Percentiles rank a stretch among this genome's conserved stretches.
phyloP scores from a whole-genome alignment of 176 grass and related monocot species.

The Otatea glauca region DNA sequence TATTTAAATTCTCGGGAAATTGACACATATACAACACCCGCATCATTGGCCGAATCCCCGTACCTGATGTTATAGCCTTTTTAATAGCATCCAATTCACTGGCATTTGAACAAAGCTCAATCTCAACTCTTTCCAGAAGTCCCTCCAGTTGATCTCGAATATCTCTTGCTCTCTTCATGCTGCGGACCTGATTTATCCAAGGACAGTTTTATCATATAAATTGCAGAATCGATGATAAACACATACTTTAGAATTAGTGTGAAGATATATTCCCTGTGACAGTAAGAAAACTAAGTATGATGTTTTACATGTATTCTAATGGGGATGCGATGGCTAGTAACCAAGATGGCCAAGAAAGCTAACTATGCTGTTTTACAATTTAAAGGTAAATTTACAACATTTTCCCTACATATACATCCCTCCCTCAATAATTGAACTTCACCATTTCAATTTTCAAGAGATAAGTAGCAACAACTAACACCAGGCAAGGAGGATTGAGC shows the following conservation, averaged over 20 bases:
- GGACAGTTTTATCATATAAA: slow-evolving; percentile 29
- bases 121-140: slow-evolving; percentile 93
- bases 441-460: background rate
- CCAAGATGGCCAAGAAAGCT: background rate
- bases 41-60: slow-evolving; percentile 11
- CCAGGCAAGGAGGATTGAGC: background rate
- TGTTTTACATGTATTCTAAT: background rate
- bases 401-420: background rate
- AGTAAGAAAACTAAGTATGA: background rate
- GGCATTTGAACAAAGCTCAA: slow-evolving; percentile 76
- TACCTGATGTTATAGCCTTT: slow-evolving; percentile 94
- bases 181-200: slow-evolving; percentile 65
- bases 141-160: slow-evolving; percentile 93
- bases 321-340: background rate
- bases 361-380: background rate
- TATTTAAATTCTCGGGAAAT: background rate
- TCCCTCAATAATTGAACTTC: background rate
- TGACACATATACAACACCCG: slow-evolving; percentile 17
- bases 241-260: background rate
- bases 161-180: slow-evolving; percentile 93
- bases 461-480: background rate
- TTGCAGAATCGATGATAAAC: slow-evolving; percentile 6
- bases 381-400: background rate
- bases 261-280: background rate
- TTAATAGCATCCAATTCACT: slow-evolving; percentile 77